A percentile compares a stretch with the other conserved stretches of the same genome.
Conservation (phyloP, 495 filamentous ascomycete genomes). For the Aspergillus cristatus region DNA sequence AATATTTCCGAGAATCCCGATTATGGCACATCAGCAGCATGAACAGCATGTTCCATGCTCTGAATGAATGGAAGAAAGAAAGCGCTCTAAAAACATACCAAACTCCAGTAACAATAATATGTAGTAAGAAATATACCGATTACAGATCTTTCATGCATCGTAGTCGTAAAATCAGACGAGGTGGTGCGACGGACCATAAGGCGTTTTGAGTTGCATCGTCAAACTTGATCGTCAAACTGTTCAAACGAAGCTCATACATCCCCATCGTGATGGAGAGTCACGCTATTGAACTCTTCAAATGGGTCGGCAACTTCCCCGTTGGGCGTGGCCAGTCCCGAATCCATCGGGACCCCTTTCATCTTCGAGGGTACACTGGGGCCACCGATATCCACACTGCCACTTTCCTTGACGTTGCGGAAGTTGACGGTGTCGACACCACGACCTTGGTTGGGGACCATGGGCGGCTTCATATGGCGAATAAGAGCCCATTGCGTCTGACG, state of each 20-base stretch:
- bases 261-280: constrained; percentile 94
- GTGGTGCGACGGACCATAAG: too few relatives aligned
- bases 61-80: too few relatives aligned
- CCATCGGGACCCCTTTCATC: constrained; percentile 71
- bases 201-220: too few relatives aligned
- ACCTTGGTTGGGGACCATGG: constrained; percentile 90
- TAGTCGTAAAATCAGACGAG: constrained; percentile 26
- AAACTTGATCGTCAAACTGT: too few relatives aligned
- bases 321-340: constrained; percentile 77
- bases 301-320: constrained; percentile 82
- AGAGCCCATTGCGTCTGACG: constrained; percentile 91
- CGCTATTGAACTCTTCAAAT: constrained; percentile 97
- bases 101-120: constrained; percentile 18
- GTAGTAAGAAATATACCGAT: constrained; percentile 14
- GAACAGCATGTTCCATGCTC: too few relatives aligned
- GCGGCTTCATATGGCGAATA: constrained; percentile 96
- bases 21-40: too few relatives aligned
- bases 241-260: constrained; percentile 38
- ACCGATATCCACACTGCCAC: constrained; percentile 86
- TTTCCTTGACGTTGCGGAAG: constrained; percentile 96
- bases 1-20: too few relatives aligned
- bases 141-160: constrained; percentile 34
- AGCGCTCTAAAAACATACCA: constrained; percentile 14
- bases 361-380: constrained; percentile 40
- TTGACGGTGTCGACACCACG: constrained; percentile 89